Evolutionary conservation across 148 eudicot genomes (phyloP), one percentile per base, ranked within the genome.

Genomic region (Rhododendron ovatum): DNA sequence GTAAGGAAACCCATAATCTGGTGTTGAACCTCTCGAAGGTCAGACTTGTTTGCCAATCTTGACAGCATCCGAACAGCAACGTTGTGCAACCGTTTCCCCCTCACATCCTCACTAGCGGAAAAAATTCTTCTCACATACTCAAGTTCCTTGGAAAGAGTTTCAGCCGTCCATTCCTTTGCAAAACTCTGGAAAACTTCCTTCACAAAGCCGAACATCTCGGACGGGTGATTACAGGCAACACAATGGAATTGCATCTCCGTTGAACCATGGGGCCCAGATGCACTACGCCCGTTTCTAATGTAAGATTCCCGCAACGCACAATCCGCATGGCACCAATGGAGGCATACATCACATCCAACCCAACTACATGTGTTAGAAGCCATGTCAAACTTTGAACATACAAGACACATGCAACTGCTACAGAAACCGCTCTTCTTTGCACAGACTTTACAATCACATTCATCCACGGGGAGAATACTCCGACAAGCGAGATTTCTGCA

Each of bases 181-280:
- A 95, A 97, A 77, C 89, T 91, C 86, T 91, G 96, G 43, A 97
- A 97, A 88, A 97, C 99, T 88, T 95, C 99, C 89, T 91, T 95
- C 86, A 97, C 99, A 86, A 97, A 97, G 67, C 99, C 99, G 85
- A 92, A 97, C 99, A 97, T 97, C 89, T 97, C 99, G 80, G 98
- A 97, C 5, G 98, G 99, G 89, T 95, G 98, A 80, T 91, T 92
- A 88, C 99, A 97, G 5, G 98, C 98, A 89, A 93, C 94, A 91
- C 99, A 97, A 87, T 94, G 92, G 87, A 97, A 95, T 88, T 97
- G 99, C 96, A 95, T 94, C 88, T 97, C 98, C 76, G 92, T 90
- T 43, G 89, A 74, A 67, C 94, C 96, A 57, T 89, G 91, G 84
- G 86, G 82, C 30, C 95, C 92, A 55, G 88, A 73, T 77, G 88